Evolutionary conservation across 1,139 yeast species (phyloP).

Genomic region (Ogataea hybrid): DNA sequence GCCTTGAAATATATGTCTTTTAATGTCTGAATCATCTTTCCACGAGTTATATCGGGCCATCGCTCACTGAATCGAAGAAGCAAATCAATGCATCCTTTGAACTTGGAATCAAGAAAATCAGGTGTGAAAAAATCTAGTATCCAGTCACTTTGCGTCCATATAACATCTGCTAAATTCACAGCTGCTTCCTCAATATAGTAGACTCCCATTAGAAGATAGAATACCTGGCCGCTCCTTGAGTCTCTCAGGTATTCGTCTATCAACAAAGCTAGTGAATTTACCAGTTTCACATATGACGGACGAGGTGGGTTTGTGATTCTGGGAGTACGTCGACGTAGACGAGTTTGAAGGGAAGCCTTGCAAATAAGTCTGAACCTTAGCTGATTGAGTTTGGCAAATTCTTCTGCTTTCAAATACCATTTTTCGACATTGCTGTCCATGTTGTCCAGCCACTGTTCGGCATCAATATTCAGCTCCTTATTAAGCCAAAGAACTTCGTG

Average conservation of each 20-base stretch:
- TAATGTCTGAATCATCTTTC: conserved; percentile 15
- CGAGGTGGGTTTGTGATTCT: conserved; percentile 18
- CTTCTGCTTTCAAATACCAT: conserved; percentile 25
- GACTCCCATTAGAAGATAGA: conserved; percentile 22
- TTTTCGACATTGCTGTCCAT: conserved; percentile 19
- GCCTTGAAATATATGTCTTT: conserved; percentile 9
- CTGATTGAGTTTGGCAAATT: conserved; percentile 24
- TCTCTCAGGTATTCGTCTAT: conserved; percentile 24
- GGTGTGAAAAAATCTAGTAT: conserved; percentile 15
- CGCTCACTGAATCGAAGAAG: conserved; percentile 18
- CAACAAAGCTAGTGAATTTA: conserved; percentile 14
- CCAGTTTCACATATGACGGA: conserved; percentile 16
- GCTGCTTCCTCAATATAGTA: conserved; percentile 21
- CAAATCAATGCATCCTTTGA: conserved; percentile 13
- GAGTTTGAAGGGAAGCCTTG: conserved; percentile 19
- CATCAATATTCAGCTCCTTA: conserved; percentile 11
- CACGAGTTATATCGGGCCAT: conserved; percentile 23
- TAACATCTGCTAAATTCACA: conserved; percentile 19
- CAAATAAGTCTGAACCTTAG: conserved; percentile 22
- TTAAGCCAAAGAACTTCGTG: conserved; percentile 23
- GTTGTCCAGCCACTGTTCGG: conserved; percentile 17
- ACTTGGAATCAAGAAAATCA: conserved; percentile 16
- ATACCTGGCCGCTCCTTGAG: conserved; percentile 18
- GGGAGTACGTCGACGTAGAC: conserved; percentile 23
- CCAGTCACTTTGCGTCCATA: conserved; percentile 24